Evolutionary conservation across 148 eudicot species (phyloP).

Genomic region (Rhododendron simsii): DNA sequence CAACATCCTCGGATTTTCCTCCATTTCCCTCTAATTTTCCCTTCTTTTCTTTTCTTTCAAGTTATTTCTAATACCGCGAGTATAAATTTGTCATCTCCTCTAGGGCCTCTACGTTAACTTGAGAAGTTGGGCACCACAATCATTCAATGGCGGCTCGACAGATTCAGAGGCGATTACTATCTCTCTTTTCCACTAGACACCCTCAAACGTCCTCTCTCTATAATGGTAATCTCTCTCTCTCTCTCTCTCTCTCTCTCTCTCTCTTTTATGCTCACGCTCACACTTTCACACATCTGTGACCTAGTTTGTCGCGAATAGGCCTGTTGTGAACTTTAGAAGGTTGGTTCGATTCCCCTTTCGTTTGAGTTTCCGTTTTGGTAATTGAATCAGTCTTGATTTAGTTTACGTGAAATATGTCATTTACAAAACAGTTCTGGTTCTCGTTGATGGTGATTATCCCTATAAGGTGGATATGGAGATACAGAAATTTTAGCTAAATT

Average conservation of each 20-base stretch:
- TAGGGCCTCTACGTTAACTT: neutral
- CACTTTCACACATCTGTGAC: neutral
- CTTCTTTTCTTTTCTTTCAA: no score
- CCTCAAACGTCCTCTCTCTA: neutral
- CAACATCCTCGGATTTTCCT: no score
- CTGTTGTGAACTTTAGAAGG: neutral
- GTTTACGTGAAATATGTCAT: neutral
- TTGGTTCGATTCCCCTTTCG: neutral
- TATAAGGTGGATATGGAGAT: neutral
- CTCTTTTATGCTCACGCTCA: neutral
- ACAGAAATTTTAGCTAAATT: neutral
- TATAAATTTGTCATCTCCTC: no score
- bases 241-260: neutral
- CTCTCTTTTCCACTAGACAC: neutral
- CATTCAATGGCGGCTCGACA: constrained; percentile 1
- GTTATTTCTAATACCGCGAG: no score
- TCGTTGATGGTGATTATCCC: neutral
- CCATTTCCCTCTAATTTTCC: no score
- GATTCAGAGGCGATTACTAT: constrained; percentile 4
- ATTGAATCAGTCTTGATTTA: neutral
- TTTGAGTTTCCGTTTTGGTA: neutral
- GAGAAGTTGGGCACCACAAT: neutral
- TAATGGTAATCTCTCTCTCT: no score
- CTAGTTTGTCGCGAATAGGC: neutral
- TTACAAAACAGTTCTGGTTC: neutral